Conservation (phyloP, 2,329 filamentous ascomycete species). For the Chaetothyriales sp. region DNA sequence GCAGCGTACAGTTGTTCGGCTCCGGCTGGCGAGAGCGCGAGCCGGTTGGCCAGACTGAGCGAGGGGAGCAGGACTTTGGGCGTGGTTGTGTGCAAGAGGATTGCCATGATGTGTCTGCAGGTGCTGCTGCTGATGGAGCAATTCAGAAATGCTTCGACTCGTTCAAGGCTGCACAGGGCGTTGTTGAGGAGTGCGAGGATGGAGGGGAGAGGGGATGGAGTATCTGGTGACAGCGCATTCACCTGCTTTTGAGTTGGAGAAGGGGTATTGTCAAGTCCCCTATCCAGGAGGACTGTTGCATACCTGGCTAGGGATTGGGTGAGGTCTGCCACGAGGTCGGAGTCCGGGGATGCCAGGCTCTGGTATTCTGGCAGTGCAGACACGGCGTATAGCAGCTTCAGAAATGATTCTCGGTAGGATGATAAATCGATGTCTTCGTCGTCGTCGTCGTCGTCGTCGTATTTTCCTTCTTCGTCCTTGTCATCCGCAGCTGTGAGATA, state of each 20-base stretch:
- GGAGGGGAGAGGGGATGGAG: conserved; percentile 2
- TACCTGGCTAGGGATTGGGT: not conserved
- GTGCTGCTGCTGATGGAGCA: not conserved
- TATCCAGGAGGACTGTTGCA: conserved; percentile 3
- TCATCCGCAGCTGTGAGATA: conserved; percentile 1
- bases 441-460: conserved; percentile 2
- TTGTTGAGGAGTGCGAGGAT: conserved; percentile 11
- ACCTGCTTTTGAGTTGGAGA: not conserved
- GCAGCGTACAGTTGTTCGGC: conserved; percentile 4
- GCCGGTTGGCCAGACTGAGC: conserved; percentile 7
- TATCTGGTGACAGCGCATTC: not conserved
- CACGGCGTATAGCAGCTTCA: conserved; percentile 12
- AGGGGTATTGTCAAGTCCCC: not conserved
- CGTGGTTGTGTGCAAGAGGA: conserved; percentile 2
- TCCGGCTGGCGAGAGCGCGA: conserved; percentile 7
- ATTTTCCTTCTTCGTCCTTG: too few relatives aligned
- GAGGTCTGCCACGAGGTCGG: conserved; percentile 1
- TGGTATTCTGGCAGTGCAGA: conserved; percentile 8
- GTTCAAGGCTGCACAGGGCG: conserved; percentile 1
- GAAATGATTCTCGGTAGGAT: conserved; percentile 9
- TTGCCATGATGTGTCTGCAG: conserved; percentile 2
- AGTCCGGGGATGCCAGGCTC: conserved; percentile 1
- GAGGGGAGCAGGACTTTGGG: conserved; percentile 9
- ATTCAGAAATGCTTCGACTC: not conserved
- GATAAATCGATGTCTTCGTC: conserved; percentile 3